These are phyloP conservation scores for Bjerkandera adusta DNA, from an alignment of 1,284 basidiomycete species.

Conservation along the genomic window DNA sequence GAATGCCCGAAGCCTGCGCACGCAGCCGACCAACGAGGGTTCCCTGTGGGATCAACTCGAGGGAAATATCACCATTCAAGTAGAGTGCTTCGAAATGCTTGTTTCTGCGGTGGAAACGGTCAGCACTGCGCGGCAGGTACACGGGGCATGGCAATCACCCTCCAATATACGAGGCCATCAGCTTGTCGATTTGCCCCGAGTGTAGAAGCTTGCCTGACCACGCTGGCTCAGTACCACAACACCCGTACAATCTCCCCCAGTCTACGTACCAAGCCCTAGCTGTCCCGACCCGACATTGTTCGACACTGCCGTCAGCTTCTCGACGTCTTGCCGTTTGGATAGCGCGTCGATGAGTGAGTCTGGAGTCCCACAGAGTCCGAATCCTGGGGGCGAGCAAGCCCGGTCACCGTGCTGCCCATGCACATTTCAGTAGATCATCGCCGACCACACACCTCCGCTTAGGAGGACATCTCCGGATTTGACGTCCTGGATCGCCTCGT, in stretches of 20 bases:
- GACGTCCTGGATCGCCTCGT: conserved; percentile 56
- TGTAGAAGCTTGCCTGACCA: conserved; percentile 75
- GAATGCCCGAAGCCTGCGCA: conserved; percentile 92
- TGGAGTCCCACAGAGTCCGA: conserved; percentile 77
- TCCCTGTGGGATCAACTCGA: conserved; percentile 90
- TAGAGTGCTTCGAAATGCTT: conserved; percentile 79
- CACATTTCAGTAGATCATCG: background rate
- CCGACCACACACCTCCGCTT: conserved; percentile 77
- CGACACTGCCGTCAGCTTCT: conserved; percentile 79
- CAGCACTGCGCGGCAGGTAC: too few relatives aligned
- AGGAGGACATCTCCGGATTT: conserved; percentile 68
- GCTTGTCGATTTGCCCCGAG: conserved; percentile 76
- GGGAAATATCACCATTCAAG: conserved; percentile 75
- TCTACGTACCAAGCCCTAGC: conserved; percentile 70
- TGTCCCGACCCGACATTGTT: conserved; percentile 87
- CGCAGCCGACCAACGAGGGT: conserved; percentile 91
- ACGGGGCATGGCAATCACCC: conserved; percentile 43
- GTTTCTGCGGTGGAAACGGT: conserved; percentile 45
- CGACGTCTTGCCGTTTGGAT: conserved; percentile 68
- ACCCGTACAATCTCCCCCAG: background rate
- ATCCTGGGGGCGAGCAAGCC: conserved; percentile 47
- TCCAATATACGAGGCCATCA: conserved; percentile 89
- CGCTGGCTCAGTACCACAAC: conserved; percentile 6
- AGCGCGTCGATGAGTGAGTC: conserved; percentile 89
- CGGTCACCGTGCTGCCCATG: too few relatives aligned